These are phyloP conservation scores for Aethionema arabicum DNA, from an alignment of 345 rosid species.

Conservation along the genomic window DNA sequence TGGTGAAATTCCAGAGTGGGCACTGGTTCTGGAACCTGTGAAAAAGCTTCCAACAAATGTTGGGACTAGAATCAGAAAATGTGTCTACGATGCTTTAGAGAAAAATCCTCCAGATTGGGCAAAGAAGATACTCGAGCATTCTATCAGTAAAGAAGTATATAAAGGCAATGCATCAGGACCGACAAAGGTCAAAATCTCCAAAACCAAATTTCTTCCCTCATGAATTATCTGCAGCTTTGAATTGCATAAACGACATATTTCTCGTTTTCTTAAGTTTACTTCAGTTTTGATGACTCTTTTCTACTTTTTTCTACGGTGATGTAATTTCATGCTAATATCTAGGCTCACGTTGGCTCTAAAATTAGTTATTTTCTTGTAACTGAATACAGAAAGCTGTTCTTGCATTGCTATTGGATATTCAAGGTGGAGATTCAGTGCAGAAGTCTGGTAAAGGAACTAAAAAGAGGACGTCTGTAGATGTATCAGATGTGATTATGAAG, in stretches of 20 bases:
- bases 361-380: constrained; percentile 26
- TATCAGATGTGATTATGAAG: constrained; percentile 83
- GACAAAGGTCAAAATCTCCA: constrained; percentile 64
- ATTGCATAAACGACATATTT: constrained; percentile 20
- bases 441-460: constrained; percentile 53
- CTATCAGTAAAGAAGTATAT: constrained; percentile 93
- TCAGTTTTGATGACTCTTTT: constrained; percentile 18
- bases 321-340: constrained; percentile 14
- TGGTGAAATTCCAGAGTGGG: constrained; percentile 82
- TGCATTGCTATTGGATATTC: constrained; percentile 74
- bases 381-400: constrained; percentile 96
- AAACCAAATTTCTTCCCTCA: constrained; percentile 30
- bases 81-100: constrained; percentile 78
- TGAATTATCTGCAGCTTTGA: constrained; percentile 22
- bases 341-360: constrained; percentile 21
- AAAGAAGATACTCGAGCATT: constrained; percentile 71
- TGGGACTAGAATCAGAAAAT: constrained; percentile 93
- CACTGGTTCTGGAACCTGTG: constrained; percentile 75
- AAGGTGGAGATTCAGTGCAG: constrained; percentile 46
- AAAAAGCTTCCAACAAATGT: constrained; percentile 97
- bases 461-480: constrained; percentile 50
- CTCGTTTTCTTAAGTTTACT: constrained; percentile 1
- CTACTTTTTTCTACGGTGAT: not conserved
- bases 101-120: constrained; percentile 97
- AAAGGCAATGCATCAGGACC: constrained; percentile 99